Evolutionary conservation across 1,284 basidiomycete species (phyloP).

Genomic region (Vanrija humicola): DNA sequence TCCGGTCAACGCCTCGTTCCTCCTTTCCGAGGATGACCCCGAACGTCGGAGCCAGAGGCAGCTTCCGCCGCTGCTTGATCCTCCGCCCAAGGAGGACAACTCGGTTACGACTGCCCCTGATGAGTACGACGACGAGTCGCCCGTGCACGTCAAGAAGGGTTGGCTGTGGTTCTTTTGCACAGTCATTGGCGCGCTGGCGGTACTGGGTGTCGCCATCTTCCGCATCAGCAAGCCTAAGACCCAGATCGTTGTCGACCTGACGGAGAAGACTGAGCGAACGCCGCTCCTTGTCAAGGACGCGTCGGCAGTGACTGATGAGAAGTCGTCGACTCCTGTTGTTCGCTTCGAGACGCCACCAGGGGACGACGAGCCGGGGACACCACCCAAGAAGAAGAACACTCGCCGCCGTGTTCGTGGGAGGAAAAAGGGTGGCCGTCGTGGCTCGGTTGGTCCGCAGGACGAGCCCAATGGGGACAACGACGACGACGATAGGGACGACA

Average conservation of each 20-base stretch:
- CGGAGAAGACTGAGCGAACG: too few relatives aligned
- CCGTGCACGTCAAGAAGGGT: too few relatives aligned
- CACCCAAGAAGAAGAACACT: constrained; percentile 33
- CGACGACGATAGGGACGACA: constrained; percentile 23
- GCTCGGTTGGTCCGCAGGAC: constrained; percentile 45
- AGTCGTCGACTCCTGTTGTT: constrained; percentile 8
- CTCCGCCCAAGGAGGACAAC: constrained; percentile 19
- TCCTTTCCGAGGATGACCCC: constrained; percentile 33
- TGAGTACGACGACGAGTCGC: too few relatives aligned
- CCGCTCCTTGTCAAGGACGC: neutral
- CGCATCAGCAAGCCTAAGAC: too few relatives aligned
- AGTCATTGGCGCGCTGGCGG: too few relatives aligned
- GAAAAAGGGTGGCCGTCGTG: constrained; percentile 30
- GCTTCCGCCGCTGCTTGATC: constrained; percentile 37
- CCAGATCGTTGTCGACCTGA: too few relatives aligned
- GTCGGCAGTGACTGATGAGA: neutral
- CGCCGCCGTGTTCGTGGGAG: constrained; percentile 31
- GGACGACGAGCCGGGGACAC: constrained; percentile 2
- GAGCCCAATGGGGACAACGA: constrained; percentile 54
- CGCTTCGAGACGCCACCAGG: constrained; percentile 15
- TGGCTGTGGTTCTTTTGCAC: too few relatives aligned
- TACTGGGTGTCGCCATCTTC: too few relatives aligned
- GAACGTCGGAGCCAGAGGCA: constrained; percentile 16
- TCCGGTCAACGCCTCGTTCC: constrained; percentile 40
- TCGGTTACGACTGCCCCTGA: neutral